Conservation (phyloP, 106 monocot genomes). For the Dendrobium huoshanense region DNA sequence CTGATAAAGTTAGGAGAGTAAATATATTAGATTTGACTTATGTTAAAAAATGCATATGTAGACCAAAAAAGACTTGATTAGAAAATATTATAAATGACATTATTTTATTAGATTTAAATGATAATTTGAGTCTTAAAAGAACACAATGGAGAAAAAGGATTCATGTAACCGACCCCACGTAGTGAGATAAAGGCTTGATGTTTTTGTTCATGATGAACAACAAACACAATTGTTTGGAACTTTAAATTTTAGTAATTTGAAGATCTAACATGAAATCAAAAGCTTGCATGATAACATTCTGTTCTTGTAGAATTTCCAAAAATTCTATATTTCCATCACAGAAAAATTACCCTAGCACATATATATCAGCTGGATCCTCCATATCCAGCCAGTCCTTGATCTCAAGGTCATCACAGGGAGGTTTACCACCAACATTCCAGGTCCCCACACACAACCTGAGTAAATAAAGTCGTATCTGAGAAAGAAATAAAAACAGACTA, state of each 20-base stretch:
- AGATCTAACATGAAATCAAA: background rate
- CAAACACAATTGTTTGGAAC: background rate
- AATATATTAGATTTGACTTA: no score
- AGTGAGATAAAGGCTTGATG: no score
- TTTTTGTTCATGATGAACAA: background rate
- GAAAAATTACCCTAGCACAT: slow-evolving; percentile 59
- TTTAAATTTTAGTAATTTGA: background rate
- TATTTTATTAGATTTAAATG: no score
- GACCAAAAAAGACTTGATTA: no score
- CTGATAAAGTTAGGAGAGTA: no score
- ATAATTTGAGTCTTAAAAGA: no score
- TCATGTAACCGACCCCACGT: no score
- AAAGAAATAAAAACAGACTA: background rate
- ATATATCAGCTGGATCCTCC: slow-evolving; percentile 77
- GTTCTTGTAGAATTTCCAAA: background rate
- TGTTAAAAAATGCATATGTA: no score
- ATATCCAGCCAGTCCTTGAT: slow-evolving; percentile 70
- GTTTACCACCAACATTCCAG: slow-evolving; percentile 89
- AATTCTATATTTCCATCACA: background rate
- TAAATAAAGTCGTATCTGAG: background rate
- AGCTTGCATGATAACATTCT: background rate
- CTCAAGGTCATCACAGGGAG: slow-evolving; percentile 64
- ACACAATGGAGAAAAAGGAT: no score
- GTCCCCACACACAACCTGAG: slow-evolving; percentile 73
- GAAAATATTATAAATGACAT: no score